Conservation (phyloP, 1,284 basidiomycete genomes). For the Mycosarcoma maydis region DNA sequence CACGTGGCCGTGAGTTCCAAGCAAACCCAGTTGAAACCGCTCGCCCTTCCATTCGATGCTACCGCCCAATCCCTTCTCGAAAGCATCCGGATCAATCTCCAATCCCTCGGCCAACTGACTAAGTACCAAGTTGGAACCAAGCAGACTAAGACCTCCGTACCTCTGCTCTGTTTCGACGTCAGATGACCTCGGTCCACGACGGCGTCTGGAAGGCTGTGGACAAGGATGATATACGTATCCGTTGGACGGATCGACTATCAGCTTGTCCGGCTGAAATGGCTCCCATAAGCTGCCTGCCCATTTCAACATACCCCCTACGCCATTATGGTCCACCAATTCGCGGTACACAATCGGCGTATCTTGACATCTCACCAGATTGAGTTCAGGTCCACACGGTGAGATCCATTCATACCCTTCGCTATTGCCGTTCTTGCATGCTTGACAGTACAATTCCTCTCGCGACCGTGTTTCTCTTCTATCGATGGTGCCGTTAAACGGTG, state of each 20-base stretch:
- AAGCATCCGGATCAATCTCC: conserved; percentile 42
- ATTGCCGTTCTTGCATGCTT: conserved; percentile 22
- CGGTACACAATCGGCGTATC: conserved; percentile 66
- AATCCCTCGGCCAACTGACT: conserved; percentile 48
- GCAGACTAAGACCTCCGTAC: conserved; percentile 57
- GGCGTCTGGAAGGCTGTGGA: conserved; percentile 20
- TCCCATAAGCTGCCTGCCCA: conserved; percentile 54
- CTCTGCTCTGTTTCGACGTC: background rate
- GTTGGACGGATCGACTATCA: conserved; percentile 51
- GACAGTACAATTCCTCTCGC: conserved; percentile 11
- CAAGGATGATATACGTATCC: conserved; percentile 67
- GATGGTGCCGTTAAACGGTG: conserved; percentile 29
- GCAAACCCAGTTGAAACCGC: conserved; percentile 19
- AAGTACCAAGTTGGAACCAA: conserved; percentile 57
- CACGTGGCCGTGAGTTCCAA: no score
- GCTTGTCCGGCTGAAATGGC: conserved; percentile 48
- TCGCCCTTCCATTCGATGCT: conserved; percentile 41
- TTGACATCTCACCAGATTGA: conserved; percentile 61
- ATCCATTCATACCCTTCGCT: conserved; percentile 59
- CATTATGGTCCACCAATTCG: conserved; percentile 36
- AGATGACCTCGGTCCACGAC: background rate
- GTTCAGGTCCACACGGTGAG: conserved; percentile 62
- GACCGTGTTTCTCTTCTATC: conserved; percentile 4
- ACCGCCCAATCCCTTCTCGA: conserved; percentile 21
- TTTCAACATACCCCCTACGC: conserved; percentile 35